Percentiles rank a stretch among this genome's conserved stretches.
Conservation (phyloP, 2,329 filamentous ascomycete species). For the Diaporthe citriasiana region DNA sequence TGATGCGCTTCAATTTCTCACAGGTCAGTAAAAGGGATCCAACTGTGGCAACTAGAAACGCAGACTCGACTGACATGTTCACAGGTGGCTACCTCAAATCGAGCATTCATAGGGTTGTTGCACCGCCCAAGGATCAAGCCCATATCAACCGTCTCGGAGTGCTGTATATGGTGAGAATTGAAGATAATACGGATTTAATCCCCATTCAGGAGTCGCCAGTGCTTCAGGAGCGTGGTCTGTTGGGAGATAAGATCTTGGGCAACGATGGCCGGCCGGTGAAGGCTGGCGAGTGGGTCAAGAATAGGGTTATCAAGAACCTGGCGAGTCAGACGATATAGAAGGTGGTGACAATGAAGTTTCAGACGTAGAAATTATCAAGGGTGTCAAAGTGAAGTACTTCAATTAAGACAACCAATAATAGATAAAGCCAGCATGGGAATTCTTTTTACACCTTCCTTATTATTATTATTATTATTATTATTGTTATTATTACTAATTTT, state of each 20-base stretch:
- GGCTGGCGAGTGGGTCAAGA: constrained; percentile 51
- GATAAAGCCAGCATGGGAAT: too few relatives aligned
- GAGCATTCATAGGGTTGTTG: constrained; percentile 52
- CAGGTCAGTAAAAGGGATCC: constrained; percentile 47
- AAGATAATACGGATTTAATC: constrained; percentile 49
- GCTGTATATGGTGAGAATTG: constrained; percentile 61
- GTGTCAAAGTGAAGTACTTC: constrained; percentile 41
- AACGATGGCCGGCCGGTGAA: constrained; percentile 47
- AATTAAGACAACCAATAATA: not conserved
- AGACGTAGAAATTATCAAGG: constrained; percentile 43
- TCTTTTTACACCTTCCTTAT: too few relatives aligned
- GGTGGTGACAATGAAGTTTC: constrained; percentile 42
- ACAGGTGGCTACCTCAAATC: constrained; percentile 54
- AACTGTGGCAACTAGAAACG: not conserved
- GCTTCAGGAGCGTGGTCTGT: constrained; percentile 51
- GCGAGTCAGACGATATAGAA: constrained; percentile 26
- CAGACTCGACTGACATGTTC: not conserved
- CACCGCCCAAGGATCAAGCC: constrained; percentile 53
- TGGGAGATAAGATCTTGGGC: constrained; percentile 42
- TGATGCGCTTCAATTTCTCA: constrained; percentile 61
- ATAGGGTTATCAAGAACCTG: constrained; percentile 47
- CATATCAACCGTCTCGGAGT: constrained; percentile 59
- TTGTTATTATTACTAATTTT: too few relatives aligned
- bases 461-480: too few relatives aligned
- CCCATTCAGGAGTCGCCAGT: constrained; percentile 48